Percentiles rank a stretch among this genome's conserved stretches.
Evolutionary conservation across 1,284 basidiomycete genomes (phyloP).

Genomic region (Rhodotorula sp.): DNA sequence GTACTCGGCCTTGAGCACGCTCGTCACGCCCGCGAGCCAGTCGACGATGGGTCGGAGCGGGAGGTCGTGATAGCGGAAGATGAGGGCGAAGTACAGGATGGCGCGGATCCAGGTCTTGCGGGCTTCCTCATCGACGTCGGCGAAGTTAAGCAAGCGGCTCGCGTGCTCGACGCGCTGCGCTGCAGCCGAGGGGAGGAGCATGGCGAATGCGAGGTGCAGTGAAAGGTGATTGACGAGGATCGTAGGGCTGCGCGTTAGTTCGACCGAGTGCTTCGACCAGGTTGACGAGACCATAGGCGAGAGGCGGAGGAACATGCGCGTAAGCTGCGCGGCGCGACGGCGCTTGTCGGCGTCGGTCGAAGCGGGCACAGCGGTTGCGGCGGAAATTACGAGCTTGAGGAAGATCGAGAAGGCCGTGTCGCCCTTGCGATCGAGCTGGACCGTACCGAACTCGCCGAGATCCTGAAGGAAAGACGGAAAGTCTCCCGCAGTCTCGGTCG

Average conservation of each 20-base stretch:
- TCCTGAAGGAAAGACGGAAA: conserved; percentile 75
- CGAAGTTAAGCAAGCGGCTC: conserved; percentile 68
- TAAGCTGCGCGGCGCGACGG: conserved; percentile 50
- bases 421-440: conserved; percentile 55
- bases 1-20: conserved; percentile 63
- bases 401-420: conserved; percentile 80
- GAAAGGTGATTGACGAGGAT: conserved; percentile 84
- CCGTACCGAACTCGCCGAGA: conserved; percentile 58
- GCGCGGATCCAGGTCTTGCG: conserved; percentile 74
- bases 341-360: conserved; percentile 49
- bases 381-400: conserved; percentile 70
- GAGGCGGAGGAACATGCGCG: conserved; percentile 74
- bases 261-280: conserved; percentile 62
- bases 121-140: conserved; percentile 66
- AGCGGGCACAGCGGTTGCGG: conserved; percentile 54
- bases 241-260: conserved; percentile 62
- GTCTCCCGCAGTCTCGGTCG: conserved; percentile 66
- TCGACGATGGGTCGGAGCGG: conserved; percentile 61
- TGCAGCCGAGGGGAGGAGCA: conserved; percentile 66
- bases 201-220: conserved; percentile 72
- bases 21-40: conserved; percentile 70
- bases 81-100: conserved; percentile 70
- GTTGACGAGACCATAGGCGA: conserved; percentile 70
- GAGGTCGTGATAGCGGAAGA: conserved; percentile 64
- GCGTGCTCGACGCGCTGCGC: conserved; percentile 63